Evolutionary conservation across 2,329 filamentous ascomycete species (phyloP), one percentile per base, ranked within the genome.

Genomic region (Blumeriella jaapii): DNA sequence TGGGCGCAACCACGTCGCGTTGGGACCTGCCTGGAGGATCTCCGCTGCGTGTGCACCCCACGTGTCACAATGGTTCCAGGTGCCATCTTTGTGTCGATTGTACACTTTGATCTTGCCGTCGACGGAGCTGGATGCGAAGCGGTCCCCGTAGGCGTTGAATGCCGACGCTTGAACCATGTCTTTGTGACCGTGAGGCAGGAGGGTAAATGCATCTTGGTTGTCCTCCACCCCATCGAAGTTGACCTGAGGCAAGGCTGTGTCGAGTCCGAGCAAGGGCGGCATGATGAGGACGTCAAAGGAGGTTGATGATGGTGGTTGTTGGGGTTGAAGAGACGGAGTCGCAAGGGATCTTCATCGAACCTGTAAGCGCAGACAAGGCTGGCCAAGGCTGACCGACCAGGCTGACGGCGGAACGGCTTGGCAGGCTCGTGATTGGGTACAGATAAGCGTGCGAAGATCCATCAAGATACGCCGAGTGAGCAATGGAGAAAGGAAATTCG

Each of bases 61-160:
- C 38, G 75, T 85, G 61, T 96, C 89, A 55, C 78, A 82, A 23
- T 91, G 63, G 33, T 74, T 69, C 84, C 86, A 94, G 38, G 73
- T 65, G 26, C 76, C 75, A 49, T 85, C 80, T 47, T 78, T 77
- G 22, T 91, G 80, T 30, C 79, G 71, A 59, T 89, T 84, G 70
- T 89, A 95, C 44, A 95, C 82, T 55, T 87, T 85, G 52, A 96
- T 80, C 57, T 82, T 84, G 58, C 93, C 89, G 58, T 96, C 89
- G 12, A 89, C 83, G 12, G 85, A 91, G 20, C 85, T 86, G 2
- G 86, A 91, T 26, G 87, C 82, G 65, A 89, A 87, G 49, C 87
- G 82, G 51, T 85, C 87, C 49, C 87, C 89, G 58, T 93, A 93
- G 47, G 78, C 78, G 59, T 95, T 95, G 69, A 93, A 93, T 47